Conservation (phyloP, 192 early-diverging fungal species). For the Lunasporangiospora selenospora region DNA sequence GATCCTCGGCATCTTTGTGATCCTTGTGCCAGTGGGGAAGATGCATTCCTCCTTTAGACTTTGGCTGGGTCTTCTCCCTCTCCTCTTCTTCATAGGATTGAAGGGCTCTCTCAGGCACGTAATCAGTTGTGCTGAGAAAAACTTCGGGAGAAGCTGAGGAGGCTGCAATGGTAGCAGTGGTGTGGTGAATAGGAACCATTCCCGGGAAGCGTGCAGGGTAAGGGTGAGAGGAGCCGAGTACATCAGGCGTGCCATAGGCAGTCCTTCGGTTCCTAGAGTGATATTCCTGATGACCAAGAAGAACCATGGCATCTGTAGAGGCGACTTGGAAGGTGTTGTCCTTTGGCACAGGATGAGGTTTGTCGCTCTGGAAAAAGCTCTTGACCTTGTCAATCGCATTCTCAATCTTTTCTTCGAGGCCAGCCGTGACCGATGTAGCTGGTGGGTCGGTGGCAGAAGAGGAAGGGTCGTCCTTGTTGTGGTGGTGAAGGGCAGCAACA, state of each 20-base stretch:
- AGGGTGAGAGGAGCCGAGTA: too few relatives aligned
- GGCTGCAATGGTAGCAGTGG: conserved; percentile 4
- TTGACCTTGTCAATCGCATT: background rate
- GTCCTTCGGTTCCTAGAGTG: too few relatives aligned
- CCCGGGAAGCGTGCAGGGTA: too few relatives aligned
- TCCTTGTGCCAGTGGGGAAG: too few relatives aligned
- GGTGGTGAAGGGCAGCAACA: background rate
- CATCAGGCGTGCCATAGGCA: too few relatives aligned
- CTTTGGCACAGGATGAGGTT: conserved; percentile 1
- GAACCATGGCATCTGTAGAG: background rate
- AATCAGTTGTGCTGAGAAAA: background rate
- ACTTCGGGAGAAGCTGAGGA: conserved; percentile 3
- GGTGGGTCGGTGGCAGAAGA: background rate
- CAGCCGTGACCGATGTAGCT: background rate
- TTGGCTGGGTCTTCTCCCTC: too few relatives aligned
- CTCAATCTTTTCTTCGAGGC: background rate
- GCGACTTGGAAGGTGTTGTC: conserved; percentile 13
- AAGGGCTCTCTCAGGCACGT: background rate
- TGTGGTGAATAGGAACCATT: background rate
- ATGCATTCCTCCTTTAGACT: too few relatives aligned
- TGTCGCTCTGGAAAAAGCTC: background rate
- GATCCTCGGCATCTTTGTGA: too few relatives aligned
- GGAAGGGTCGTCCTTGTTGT: background rate
- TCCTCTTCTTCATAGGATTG: too few relatives aligned
- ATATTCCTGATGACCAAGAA: conserved; percentile 15